Evolutionary conservation across 768 basidiomycete species (phyloP).

Genomic region (Boletus huronensis): DNA sequence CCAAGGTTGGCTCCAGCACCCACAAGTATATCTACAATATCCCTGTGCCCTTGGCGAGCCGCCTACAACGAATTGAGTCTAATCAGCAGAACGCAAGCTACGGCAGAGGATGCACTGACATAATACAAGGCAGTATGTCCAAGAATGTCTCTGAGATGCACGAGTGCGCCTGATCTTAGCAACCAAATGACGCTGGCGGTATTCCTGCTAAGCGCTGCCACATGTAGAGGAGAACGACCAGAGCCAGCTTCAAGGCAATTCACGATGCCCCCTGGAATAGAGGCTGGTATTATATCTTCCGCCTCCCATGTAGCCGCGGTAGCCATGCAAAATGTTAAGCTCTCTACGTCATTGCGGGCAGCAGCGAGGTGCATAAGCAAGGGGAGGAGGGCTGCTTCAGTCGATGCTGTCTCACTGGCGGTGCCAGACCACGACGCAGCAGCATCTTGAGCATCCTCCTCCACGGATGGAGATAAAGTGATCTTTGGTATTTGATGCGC

Average conservation of each 20-base stretch:
- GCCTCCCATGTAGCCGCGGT: conserved; percentile 25
- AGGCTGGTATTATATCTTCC: conserved; percentile 17
- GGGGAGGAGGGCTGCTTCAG: conserved; percentile 69
- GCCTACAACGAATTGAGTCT: conserved; percentile 43
- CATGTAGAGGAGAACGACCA: conserved; percentile 74
- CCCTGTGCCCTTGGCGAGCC: conserved; percentile 64
- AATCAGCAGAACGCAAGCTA: neutral
- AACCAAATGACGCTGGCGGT: conserved; percentile 41
- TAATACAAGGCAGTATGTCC: conserved; percentile 86
- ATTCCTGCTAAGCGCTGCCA: conserved; percentile 70
- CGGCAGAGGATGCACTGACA: conserved; percentile 38
- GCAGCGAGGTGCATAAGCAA: conserved; percentile 78
- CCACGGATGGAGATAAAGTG: conserved; percentile 29
- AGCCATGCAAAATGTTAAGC: conserved; percentile 56
- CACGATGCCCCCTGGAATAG: conserved; percentile 62
- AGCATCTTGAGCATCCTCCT: conserved; percentile 40
- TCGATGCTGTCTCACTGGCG: conserved; percentile 66
- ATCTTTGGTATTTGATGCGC: conserved; percentile 38
- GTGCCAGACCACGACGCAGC: conserved; percentile 77
- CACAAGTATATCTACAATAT: conserved; percentile 59
- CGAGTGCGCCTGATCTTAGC: conserved; percentile 71
- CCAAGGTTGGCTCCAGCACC: conserved; percentile 74
- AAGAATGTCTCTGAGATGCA: conserved; percentile 74
- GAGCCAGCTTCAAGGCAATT: conserved; percentile 70
- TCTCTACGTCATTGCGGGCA: conserved; percentile 62